These are phyloP conservation scores for Leucocoprinus sp. DNA, from an alignment of 768 basidiomycete species.

Conservation along the genomic window DNA sequence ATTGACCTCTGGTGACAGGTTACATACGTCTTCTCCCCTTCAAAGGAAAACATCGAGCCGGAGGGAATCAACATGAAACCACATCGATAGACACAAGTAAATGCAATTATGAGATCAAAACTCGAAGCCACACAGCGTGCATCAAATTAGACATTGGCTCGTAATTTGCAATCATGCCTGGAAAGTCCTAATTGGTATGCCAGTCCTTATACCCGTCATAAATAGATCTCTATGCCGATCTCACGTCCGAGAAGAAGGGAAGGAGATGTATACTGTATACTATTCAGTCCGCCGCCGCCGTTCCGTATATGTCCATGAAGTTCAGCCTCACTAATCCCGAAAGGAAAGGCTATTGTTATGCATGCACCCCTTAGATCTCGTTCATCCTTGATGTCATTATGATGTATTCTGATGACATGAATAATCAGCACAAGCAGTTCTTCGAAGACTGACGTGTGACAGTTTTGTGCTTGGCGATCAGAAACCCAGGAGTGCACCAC, in stretches of 20 bases:
- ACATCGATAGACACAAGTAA: background rate
- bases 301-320: background rate
- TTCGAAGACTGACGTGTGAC: background rate
- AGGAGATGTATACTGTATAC: conserved; percentile 1
- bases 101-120: background rate
- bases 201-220: background rate
- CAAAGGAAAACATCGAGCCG: background rate
- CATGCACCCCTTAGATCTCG: background rate
- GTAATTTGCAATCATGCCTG: conserved; percentile 8
- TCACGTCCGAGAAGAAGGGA: conserved; percentile 1
- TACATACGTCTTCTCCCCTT: too few species aligned
- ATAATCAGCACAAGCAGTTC: background rate
- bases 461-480: background rate
- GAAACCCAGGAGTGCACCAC: background rate
- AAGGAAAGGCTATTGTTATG: conserved; percentile 3
- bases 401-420: conserved; percentile 1
- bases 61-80: background rate
- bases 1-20: too few species aligned
- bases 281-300: conserved; percentile 2
- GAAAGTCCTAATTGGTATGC: conserved; percentile 2
- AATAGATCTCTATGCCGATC: background rate
- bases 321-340: too few species aligned
- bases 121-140: conserved; percentile 1
- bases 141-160: background rate
- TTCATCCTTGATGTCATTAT: conserved; percentile 2